These are phyloP conservation scores for Clathrospora elynae DNA, from an alignment of 2,329 filamentous ascomycete genomes.

Conservation along the genomic window DNA sequence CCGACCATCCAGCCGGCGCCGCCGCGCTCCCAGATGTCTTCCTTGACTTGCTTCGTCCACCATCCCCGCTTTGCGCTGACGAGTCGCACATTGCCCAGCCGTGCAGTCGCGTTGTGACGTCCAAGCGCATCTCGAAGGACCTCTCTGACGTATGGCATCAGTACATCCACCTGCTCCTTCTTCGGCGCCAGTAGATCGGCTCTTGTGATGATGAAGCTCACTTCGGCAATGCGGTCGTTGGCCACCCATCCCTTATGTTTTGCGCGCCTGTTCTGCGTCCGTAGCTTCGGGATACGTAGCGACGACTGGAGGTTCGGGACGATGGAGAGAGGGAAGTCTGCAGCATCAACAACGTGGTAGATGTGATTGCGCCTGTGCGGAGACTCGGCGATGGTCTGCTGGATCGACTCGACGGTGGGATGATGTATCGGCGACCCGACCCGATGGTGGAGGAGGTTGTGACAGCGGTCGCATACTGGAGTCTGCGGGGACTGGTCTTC, in stretches of 20 bases:
- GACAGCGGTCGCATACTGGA: conserved; percentile 86
- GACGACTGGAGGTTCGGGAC: conserved; percentile 75
- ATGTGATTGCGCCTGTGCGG: conserved; percentile 91
- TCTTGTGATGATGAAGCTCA: conserved; percentile 90
- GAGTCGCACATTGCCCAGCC: conserved; percentile 84
- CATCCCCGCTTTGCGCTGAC: conserved; percentile 85
- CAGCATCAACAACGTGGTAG: conserved; percentile 93
- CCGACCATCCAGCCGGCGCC: conserved; percentile 95
- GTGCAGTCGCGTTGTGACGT: conserved; percentile 67
- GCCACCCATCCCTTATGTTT: conserved; percentile 67
- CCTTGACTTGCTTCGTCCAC: conserved; percentile 88
- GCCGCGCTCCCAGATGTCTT: conserved; percentile 81
- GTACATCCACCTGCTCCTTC: conserved; percentile 78
- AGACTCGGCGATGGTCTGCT: conserved; percentile 83
- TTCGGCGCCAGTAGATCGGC: conserved; percentile 83
- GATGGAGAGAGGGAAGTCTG: conserved; percentile 94
- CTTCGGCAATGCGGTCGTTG: conserved; percentile 69
- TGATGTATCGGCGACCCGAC: conserved; percentile 74
- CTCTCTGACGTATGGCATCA: conserved; percentile 84
- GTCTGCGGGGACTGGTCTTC: conserved; percentile 30
- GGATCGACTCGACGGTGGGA: conserved; percentile 79
- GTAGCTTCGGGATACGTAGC: conserved; percentile 72
- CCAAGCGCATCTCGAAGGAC: conserved; percentile 79
- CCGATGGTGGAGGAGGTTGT: conserved; percentile 77
- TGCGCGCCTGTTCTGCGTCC: conserved; percentile 80